These are phyloP conservation scores for Gastroboletus turbinatus DNA, from an alignment of 1,284 basidiomycete species.

Conservation along the genomic window DNA sequence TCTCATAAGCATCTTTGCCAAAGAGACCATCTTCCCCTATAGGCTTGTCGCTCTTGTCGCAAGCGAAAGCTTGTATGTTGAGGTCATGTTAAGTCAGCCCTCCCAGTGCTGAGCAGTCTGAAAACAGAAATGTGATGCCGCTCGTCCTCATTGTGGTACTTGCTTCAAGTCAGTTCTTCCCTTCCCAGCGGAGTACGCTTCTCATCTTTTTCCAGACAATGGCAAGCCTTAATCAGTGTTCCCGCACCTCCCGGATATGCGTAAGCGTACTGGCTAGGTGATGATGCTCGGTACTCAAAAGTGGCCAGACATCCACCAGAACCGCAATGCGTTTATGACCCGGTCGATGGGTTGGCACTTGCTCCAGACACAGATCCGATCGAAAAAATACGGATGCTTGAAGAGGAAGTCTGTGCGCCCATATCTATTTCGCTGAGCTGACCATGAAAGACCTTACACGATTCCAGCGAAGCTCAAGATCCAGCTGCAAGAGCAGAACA, in stretches of 20 bases:
- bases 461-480: slow-evolving; percentile 59
- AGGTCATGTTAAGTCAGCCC: neutral
- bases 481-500: slow-evolving; percentile 54
- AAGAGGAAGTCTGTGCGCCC: slow-evolving; percentile 68
- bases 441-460: slow-evolving; percentile 13
- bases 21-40: slow-evolving; percentile 1
- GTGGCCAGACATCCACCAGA: slow-evolving; percentile 67
- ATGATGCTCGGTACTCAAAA: slow-evolving; percentile 10
- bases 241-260: slow-evolving; percentile 77
- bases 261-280: slow-evolving; percentile 43
- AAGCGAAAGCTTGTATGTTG: slow-evolving; percentile 72
- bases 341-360: slow-evolving; percentile 73
- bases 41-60: slow-evolving; percentile 80
- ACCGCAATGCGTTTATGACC: slow-evolving; percentile 80
- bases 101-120: slow-evolving; percentile 11
- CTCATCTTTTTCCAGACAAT: slow-evolving; percentile 50
- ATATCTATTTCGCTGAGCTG: neutral
- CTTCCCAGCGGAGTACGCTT: neutral
- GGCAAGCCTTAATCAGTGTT: slow-evolving; percentile 76
- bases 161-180: slow-evolving; percentile 66
- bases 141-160: slow-evolving; percentile 77
- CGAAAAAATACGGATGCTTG: slow-evolving; percentile 73
- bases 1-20: slow-evolving; percentile 2
- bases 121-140: slow-evolving; percentile 77
- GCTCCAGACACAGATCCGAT: slow-evolving; percentile 71